phyloP scores from a whole-genome alignment of 305 asterid species.

The Solanum aculeatissimum region DNA sequence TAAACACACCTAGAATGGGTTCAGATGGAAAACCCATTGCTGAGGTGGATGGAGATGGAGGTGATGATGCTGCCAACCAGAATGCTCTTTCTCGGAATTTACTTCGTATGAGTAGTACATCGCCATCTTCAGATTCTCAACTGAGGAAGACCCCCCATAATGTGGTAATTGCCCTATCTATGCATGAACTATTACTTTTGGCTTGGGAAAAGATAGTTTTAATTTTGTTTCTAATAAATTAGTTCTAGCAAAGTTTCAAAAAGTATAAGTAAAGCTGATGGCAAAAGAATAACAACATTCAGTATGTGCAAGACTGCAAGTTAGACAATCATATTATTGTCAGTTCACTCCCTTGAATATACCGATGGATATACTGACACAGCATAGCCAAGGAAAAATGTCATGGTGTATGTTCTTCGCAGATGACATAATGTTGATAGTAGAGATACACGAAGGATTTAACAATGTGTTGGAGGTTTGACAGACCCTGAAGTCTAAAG shows the following conservation, averaged over 20 bases:
- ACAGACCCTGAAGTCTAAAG: not conserved
- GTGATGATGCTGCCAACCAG: slow-evolving; percentile 45
- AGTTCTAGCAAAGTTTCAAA: not conserved
- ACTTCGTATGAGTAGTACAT: slow-evolving; percentile 57
- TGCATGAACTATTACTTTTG: not conserved
- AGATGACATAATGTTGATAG: not conserved
- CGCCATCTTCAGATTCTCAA: slow-evolving; percentile 79
- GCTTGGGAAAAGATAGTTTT: not conserved
- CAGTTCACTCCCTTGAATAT: not conserved
- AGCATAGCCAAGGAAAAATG: not conserved
- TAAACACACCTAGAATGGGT: slow-evolving; percentile 61
- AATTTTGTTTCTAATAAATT: not conserved
- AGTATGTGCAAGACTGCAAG: not conserved
- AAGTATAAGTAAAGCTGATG: not conserved
- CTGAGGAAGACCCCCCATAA: slow-evolving; percentile 41
- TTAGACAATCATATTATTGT: not conserved
- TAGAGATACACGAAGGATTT: not conserved
- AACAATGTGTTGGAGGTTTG: not conserved
- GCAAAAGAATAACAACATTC: not conserved
- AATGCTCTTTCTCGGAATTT: slow-evolving; percentile 43
- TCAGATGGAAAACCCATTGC: slow-evolving; percentile 48
- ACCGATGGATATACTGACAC: not conserved
- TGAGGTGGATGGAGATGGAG: slow-evolving; percentile 54
- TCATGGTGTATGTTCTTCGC: not conserved
- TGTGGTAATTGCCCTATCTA: slow-evolving; percentile 29